Evolutionary conservation across 2,329 filamentous ascomycete species (phyloP), one percentile per base, ranked within the genome.

Genomic region (Cercospora citrullina): DNA sequence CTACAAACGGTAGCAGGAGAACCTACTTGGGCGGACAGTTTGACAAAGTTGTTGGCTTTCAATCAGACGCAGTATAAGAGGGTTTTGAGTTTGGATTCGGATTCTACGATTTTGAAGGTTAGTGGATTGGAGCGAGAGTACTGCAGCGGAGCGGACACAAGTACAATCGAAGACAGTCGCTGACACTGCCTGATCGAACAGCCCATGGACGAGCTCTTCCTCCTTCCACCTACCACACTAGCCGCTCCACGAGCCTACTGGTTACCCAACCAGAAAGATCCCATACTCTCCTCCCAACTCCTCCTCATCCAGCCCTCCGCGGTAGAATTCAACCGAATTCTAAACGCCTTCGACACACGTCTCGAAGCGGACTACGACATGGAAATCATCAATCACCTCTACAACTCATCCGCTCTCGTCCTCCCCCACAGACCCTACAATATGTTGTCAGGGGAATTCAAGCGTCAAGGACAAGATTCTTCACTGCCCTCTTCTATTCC

Each of bases 221-320:
- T 90, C 48, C 81, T 90, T 1, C 90, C 90, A 0, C 75, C 80
- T 1, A 83, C 85, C 0, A 81, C 85, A 0, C 83, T 89, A 3
- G 89, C 89, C 2, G 89, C 91, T 84, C 88, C 90, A 1, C 85
- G 87, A 33, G 90, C 89, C 12, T 91, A 92, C 76, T 91, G 90
- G 67, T 30, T 68, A 14, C 14, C 30, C 28, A 18, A n/a, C 9
- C 36, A 48, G 89, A 80, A 87, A 1, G 81, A 85, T 5, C 0
- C 9, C 60, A 18, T 81, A 91, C 16, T 86, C 87, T 1, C 87
- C 86, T 1, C 84, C 87, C 53, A 53, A 9, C 74, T 91, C 48
- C 84, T 91, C 76, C 84, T 91, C 4, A 79, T 91, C 51, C 80
- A 88, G 59, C 90, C 90, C 0, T 86, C 84, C 2, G 75, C 79